Conservation (phyloP, 2,329 filamentous ascomycete genomes). For the Aspergillus sclerotialis region DNA sequence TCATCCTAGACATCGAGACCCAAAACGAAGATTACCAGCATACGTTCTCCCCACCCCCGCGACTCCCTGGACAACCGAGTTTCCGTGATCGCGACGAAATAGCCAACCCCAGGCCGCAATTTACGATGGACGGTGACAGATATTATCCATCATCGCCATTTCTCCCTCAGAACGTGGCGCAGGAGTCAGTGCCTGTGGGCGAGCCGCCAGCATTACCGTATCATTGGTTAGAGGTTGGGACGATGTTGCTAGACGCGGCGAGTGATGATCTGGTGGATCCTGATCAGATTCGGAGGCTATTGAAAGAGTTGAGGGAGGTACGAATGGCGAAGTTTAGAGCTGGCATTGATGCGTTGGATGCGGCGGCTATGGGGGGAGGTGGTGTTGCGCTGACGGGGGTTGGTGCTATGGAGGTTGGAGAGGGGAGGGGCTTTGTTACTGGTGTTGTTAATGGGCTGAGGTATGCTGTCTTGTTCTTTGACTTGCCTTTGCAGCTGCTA, state of each 20-base stretch:
- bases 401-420: conserved; percentile 86
- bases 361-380: conserved; percentile 42
- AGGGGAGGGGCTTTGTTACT: conserved; percentile 74
- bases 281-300: conserved; percentile 64
- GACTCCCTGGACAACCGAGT: conserved; percentile 46
- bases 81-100: conserved; percentile 17
- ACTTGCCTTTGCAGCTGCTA: background rate
- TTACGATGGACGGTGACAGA: conserved; percentile 32
- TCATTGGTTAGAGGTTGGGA: conserved; percentile 89
- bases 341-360: conserved; percentile 63
- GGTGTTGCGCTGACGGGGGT: conserved; percentile 74
- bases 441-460: conserved; percentile 80
- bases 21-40: conserved; percentile 53
- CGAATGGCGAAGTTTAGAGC: conserved; percentile 81
- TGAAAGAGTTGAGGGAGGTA: conserved; percentile 80
- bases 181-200: conserved; percentile 47
- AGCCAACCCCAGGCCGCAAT: conserved; percentile 20
- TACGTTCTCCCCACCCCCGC: conserved; percentile 71
- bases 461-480: conserved; percentile 23
- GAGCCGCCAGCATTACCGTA: conserved; percentile 59
- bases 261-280: conserved; percentile 72
- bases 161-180: conserved; percentile 65
- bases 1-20: conserved; percentile 76
- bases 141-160: conserved; percentile 63
- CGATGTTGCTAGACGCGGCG: conserved; percentile 78